Evolutionary conservation across 108 stramenopile genomes (phyloP).

Genomic region (Discostella stelligeroides): DNA sequence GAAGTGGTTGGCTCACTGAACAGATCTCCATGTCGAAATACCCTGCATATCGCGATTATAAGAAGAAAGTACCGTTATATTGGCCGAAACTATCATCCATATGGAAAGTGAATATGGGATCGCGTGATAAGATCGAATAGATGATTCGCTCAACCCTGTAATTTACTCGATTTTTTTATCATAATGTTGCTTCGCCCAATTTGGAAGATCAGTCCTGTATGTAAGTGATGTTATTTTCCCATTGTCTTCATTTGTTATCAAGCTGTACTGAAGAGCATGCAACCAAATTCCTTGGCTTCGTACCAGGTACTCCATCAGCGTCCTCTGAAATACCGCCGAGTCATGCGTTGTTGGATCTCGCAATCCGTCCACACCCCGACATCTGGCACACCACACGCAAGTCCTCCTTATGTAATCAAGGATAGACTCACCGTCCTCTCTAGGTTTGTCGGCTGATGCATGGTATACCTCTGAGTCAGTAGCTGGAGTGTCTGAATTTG

Average conservation of each 20-base stretch:
- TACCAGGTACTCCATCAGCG: conserved; percentile 68
- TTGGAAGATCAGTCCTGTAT: conserved; percentile 28
- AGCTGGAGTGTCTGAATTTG: conserved; percentile 62
- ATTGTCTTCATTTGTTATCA: conserved; percentile 38
- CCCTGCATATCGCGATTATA: conserved; percentile 61
- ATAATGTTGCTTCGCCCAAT: conserved; percentile 12
- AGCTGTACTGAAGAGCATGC: conserved; percentile 80
- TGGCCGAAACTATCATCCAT: conserved; percentile 43
- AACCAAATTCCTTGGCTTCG: conserved; percentile 84
- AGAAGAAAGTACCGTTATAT: conserved; percentile 61
- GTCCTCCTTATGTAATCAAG: conserved; percentile 75
- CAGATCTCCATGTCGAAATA: conserved; percentile 64
- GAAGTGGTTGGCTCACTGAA: conserved; percentile 74
- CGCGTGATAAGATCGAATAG: too few species aligned
- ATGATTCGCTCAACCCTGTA: too few species aligned
- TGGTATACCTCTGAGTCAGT: conserved; percentile 66
- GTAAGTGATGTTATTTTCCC: conserved; percentile 4
- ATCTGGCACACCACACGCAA: conserved; percentile 87
- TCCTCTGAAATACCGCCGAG: conserved; percentile 34
- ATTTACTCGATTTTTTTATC: too few species aligned
- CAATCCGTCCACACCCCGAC: conserved; percentile 36
- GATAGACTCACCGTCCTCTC: conserved; percentile 59
- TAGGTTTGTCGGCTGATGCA: conserved; percentile 33
- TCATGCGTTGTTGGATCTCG: conserved; percentile 22
- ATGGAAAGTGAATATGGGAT: conserved; percentile 6